Base-by-base conservation (phyloP, 805 yeast genomes). In the Clavispora phyllophila region DNA sequence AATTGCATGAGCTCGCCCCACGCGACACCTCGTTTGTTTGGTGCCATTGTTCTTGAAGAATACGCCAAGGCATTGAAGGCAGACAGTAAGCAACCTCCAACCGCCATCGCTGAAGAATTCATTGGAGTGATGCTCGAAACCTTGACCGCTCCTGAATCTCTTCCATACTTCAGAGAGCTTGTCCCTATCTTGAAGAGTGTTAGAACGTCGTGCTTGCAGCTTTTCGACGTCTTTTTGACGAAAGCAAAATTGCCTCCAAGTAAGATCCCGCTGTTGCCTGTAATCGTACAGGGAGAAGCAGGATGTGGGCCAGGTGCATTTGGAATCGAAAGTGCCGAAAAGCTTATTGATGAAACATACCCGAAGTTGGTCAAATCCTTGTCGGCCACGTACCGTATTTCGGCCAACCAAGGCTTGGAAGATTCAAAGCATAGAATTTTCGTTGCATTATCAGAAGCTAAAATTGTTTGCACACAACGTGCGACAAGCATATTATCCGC, bases 261-360 rank as follows among this genome's bases (percentile, higher is more conserved):
- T 17, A 84, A 82, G 57, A 61, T 88, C 5, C 97, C 97, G 0
- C 85, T 81, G 41, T 62, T 93, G 15, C 93, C 99, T 0, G 82
- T 89, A 5, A 81, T 90, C 9, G 96, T 91, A 4, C 91, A 89
- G 61, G 99, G 99, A 27, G 98, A 93, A 58, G 72, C 80, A 1
- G 95, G 87, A 46, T 96, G 97, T 2, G 97, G 96, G 2, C 88
- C 95, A 1, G 89, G 84, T 54, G 98, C 97, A 0, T 93, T 93
- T 64, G 78, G 88, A 13, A 60, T 93, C 32, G 84, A 76, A 34
- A 76, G 78, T 47, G 97, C 96, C 1, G 84, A 84, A 43, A 76
- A 78, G 48, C 75, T 89, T 14, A 54, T 83, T 25, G 68, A 68
- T 32, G 86, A 81, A 31, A 77, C 80, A 6, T 87, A 78, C 56